Evolutionary conservation across 768 basidiomycete species (phyloP).

Genomic region (Mycena venus): DNA sequence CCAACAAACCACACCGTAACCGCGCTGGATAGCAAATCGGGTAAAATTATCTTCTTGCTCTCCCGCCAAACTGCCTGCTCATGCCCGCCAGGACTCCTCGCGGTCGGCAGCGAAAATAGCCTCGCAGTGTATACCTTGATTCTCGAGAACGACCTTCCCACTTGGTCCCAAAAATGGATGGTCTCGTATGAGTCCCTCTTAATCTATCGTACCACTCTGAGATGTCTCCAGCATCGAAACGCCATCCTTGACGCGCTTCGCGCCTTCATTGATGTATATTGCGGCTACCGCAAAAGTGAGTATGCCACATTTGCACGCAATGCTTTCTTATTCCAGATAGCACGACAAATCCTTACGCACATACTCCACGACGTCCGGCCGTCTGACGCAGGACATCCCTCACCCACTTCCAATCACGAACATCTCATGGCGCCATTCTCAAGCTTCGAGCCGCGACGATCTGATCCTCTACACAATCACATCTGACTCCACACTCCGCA

Average conservation of each 20-base stretch:
- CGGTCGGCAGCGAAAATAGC: slow-evolving; percentile 70
- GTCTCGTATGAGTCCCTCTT: slow-evolving; percentile 59
- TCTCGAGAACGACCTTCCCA: slow-evolving; percentile 85
- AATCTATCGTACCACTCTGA: not conserved
- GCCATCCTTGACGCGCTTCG: slow-evolving; percentile 70
- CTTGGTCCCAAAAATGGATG: slow-evolving; percentile 87
- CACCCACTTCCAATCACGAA: slow-evolving; percentile 83
- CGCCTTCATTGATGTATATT: slow-evolving; percentile 84
- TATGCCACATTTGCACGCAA: slow-evolving; percentile 12
- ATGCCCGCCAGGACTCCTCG: slow-evolving; percentile 74
- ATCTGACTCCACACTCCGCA: slow-evolving; percentile 83
- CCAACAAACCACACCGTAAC: slow-evolving; percentile 68
- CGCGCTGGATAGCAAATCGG: slow-evolving; percentile 80
- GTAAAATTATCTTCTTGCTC: slow-evolving; percentile 51
- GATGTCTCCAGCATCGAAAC: slow-evolving; percentile 56
- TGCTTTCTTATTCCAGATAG: slow-evolving; percentile 48
- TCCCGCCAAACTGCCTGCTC: slow-evolving; percentile 37
- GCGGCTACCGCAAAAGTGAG: slow-evolving; percentile 73
- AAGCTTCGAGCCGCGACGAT: slow-evolving; percentile 77
- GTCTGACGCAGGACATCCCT: slow-evolving; percentile 73
- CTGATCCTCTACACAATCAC: slow-evolving; percentile 88
- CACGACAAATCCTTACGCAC: slow-evolving; percentile 70
- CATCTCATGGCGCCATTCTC: slow-evolving; percentile 80
- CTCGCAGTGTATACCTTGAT: slow-evolving; percentile 84
- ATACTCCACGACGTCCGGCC: slow-evolving; percentile 80